phyloP scores from a whole-genome alignment of 768 basidiomycete genomes.

The Clitopilus passeckerianus region DNA sequence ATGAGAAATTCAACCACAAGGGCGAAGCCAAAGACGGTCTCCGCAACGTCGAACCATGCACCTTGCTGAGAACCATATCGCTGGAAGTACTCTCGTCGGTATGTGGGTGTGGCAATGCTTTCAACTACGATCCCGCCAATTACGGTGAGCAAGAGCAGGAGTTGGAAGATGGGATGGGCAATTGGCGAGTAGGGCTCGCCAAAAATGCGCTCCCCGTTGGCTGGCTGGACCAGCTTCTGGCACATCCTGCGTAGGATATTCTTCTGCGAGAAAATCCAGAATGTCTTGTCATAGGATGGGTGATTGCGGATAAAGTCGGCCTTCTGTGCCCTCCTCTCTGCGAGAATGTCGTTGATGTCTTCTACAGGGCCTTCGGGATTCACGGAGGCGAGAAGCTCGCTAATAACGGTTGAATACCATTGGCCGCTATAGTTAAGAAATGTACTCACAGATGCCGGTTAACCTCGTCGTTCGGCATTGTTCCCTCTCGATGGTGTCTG shows the following conservation, averaged over 20 bases:
- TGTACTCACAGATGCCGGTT: slow-evolving; percentile 66
- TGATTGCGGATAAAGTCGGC: slow-evolving; percentile 87
- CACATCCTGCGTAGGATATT: slow-evolving; percentile 69
- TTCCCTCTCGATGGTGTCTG: slow-evolving; percentile 32
- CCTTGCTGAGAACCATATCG: slow-evolving; percentile 54
- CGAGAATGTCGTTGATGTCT: slow-evolving; percentile 54
- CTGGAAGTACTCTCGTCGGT: slow-evolving; percentile 68
- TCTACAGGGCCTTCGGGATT: slow-evolving; percentile 49
- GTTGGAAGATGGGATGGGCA: slow-evolving; percentile 69
- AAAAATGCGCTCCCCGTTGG: slow-evolving; percentile 82
- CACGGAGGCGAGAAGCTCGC: slow-evolving; percentile 65
- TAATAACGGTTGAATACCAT: slow-evolving; percentile 17
- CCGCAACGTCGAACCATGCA: slow-evolving; percentile 87
- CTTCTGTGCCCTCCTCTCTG: slow-evolving; percentile 71
- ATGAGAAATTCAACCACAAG: slow-evolving; percentile 81
- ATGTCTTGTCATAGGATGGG: slow-evolving; percentile 84
- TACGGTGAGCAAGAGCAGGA: slow-evolving; percentile 69
- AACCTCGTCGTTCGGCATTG: slow-evolving; percentile 47
- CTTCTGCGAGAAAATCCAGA: slow-evolving; percentile 86
- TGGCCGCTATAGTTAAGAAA: not conserved
- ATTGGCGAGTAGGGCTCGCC: slow-evolving; percentile 66
- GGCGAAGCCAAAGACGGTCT: slow-evolving; percentile 62
- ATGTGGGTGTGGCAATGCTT: slow-evolving; percentile 76
- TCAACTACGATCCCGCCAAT: slow-evolving; percentile 81
- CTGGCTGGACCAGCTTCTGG: slow-evolving; percentile 79